These are phyloP conservation scores for Pyrus hybrid DNA, from an alignment of 331 rosid species.

Conservation along the genomic window DNA sequence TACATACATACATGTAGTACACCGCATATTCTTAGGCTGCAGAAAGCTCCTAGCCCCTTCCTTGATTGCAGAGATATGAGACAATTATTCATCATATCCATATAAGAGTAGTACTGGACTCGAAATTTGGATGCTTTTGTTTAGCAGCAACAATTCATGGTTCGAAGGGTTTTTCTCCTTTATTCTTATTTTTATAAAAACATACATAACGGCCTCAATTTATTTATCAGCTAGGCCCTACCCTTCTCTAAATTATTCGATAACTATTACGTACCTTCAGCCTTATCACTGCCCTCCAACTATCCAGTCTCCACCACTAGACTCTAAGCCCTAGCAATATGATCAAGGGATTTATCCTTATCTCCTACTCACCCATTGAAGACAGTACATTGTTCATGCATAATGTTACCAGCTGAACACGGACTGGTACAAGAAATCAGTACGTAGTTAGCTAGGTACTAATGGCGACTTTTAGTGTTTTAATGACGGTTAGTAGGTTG, in stretches of 20 bases:
- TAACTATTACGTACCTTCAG: background rate
- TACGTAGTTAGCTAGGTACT: background rate
- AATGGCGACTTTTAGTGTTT: too few relatives aligned
- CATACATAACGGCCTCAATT: background rate
- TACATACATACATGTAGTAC: background rate
- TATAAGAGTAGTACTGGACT: background rate
- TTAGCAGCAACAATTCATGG: background rate
- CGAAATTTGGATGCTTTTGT: background rate
- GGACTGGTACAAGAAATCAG: background rate
- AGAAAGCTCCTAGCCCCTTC: background rate
- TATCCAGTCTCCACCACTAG: background rate
- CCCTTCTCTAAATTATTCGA: background rate
- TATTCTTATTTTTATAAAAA: background rate
- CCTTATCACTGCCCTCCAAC: background rate
- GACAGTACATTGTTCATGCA: background rate
- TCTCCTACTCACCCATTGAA: background rate
- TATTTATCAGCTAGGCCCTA: background rate
- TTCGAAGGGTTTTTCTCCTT: background rate
- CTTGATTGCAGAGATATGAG: background rate
- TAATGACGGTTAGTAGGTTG: too few relatives aligned
- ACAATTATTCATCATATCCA: background rate
- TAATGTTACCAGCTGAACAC: background rate
- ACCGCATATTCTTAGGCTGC: background rate
- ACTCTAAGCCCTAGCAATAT: background rate
- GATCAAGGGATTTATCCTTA: background rate